A percentile compares a stretch with the other conserved stretches of the same genome.
These are phyloP conservation scores for Pseudonitzschia delicatissima DNA, from an alignment of 108 stramenopile species.

Conservation along the genomic window DNA sequence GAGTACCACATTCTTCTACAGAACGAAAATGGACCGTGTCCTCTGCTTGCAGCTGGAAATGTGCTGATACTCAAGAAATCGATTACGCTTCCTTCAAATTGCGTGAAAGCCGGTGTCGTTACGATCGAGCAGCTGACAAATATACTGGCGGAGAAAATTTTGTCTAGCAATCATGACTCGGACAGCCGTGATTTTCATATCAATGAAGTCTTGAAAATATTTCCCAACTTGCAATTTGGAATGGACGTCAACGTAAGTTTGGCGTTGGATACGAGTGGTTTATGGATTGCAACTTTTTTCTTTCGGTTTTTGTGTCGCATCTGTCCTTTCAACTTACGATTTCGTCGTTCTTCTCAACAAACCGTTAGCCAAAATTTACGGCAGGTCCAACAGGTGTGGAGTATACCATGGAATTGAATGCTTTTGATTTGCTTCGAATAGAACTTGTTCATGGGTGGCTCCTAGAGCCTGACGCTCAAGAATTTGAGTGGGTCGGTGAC, in stretches of 20 bases:
- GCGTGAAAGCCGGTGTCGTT: conserved; percentile 48
- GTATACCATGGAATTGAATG: conserved; percentile 81
- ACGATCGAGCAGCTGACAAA: conserved; percentile 76
- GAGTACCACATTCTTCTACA: conserved; percentile 68
- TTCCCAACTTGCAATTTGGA: conserved; percentile 88
- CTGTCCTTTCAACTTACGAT: not conserved
- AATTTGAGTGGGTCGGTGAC: conserved; percentile 39
- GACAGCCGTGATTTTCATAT: conserved; percentile 40
- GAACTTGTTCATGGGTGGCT: conserved; percentile 98
- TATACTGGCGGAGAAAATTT: conserved; percentile 61
- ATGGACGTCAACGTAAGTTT: conserved; percentile 90
- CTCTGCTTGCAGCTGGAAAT: conserved; percentile 93
- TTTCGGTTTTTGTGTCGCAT: not conserved
- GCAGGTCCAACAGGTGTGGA: conserved; percentile 78
- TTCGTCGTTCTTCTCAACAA: not conserved
- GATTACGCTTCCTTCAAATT: conserved; percentile 60
- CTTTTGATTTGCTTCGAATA: conserved; percentile 88
- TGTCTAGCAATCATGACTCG: conserved; percentile 23
- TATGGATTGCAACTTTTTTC: not conserved
- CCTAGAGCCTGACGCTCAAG: conserved; percentile 71
- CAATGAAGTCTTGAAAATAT: conserved; percentile 73
- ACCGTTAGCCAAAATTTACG: conserved; percentile 72
- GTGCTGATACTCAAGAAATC: conserved; percentile 78
- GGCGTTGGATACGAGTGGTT: not conserved
- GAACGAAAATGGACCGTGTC: conserved; percentile 95